Evolutionary conservation across 2,329 filamentous ascomycete genomes (phyloP).

Genomic region (Apiospora sp.): DNA sequence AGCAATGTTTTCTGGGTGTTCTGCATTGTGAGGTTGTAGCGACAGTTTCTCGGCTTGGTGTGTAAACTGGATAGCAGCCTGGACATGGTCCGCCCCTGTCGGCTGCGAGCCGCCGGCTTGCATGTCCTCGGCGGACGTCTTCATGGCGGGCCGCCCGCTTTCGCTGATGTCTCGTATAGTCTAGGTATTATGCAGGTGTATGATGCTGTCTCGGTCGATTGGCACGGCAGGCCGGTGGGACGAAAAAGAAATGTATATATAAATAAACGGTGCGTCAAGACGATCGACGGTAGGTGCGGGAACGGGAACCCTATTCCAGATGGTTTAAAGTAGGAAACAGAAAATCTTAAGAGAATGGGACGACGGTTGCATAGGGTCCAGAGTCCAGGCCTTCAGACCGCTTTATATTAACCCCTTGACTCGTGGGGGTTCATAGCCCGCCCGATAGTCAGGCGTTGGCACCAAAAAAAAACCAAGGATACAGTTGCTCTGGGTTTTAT

Average conservation of each 20-base stretch:
- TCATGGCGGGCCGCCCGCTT: slow-evolving; percentile 31
- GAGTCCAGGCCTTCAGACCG: slow-evolving; percentile 21
- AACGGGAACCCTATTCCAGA: slow-evolving; percentile 12
- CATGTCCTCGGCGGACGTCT: slow-evolving; percentile 30
- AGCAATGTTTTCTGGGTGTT: slow-evolving; percentile 47
- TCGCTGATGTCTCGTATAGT: not conserved
- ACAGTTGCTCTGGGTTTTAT: not conserved
- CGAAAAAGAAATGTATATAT: slow-evolving; percentile 7
- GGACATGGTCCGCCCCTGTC: slow-evolving; percentile 41
- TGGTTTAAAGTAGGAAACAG: not conserved
- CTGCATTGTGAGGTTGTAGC: slow-evolving; percentile 43
- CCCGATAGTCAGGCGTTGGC: slow-evolving; percentile 15
- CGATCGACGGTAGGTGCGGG: slow-evolving; percentile 9
- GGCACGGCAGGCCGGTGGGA: not conserved
- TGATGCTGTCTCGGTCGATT: not conserved
- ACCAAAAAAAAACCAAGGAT: slow-evolving; percentile 11
- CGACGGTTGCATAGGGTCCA: not conserved
- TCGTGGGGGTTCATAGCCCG: slow-evolving; percentile 8
- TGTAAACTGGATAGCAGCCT: slow-evolving; percentile 62
- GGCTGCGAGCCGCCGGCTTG: slow-evolving; percentile 29
- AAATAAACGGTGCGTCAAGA: not conserved
- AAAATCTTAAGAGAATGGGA: slow-evolving; percentile 19
- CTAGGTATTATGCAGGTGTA: not conserved
- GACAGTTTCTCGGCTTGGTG: slow-evolving; percentile 68
- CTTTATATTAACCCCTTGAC: slow-evolving; percentile 19